Base-by-base conservation (phyloP, 306 rosid species). In the Quercus agrifolia region DNA sequence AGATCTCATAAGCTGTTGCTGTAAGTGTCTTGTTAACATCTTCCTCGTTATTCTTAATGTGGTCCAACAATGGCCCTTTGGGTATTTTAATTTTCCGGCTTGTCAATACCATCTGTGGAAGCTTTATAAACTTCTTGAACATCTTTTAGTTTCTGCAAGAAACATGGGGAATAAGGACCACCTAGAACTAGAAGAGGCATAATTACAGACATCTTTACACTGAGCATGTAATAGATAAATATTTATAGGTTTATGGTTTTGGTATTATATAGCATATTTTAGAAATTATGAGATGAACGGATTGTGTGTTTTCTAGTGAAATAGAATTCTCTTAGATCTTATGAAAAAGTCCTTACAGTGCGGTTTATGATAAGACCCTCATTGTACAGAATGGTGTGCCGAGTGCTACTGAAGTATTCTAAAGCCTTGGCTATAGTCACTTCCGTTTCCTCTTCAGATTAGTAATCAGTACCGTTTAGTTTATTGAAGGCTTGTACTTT, bases 71-170 rank as follows among this genome's bases (percentile, higher is more conserved):
- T 25, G 88, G 84, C 49, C 97, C 94, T 52, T 84, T 89, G 78
- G 92, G 99, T 84, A 95, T 95, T 85, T 92, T 92, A 46, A 95
- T 91, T 74, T 95, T 98, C 51, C 89, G 90, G 82, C 99, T 95
- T 23, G 33, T 86, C 81, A 95, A 81, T 85, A 85, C 79, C 94
- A 77, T 89, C 80, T 13, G 57, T 2, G 98, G 97, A 83, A 95
- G 80, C 72, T 92, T 82, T 49, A 95, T 84, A 77, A 95, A 95
- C 23, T 0, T 80, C 90, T 82, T 82, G 89, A 77, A 92, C 99
- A 33, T 90, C 94, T 33, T 80, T 86, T 78, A 95, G 88, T 84
- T 79, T 90, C 99, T 95, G 96, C 90, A 76, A 66, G 55, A 76
- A 73, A 79, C 66, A 78, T 15, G 74, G 58, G 73, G 21, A 56